Base-by-base conservation (phyloP, 2,329 filamentous ascomycete genomes). In the Xylariaceae sp. region DNA sequence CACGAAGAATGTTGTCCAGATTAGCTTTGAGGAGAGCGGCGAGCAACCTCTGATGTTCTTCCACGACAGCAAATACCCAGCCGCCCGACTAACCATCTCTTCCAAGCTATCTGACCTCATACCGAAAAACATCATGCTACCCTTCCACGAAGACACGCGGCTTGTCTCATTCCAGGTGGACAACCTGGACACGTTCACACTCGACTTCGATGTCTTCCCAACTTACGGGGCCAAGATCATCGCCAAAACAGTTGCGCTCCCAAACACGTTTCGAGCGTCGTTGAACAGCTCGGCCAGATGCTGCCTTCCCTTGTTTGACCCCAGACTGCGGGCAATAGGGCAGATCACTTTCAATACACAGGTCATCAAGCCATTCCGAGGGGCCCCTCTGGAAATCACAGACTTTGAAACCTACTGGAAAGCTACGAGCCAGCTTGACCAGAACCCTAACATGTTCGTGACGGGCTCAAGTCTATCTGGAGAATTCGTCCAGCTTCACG, bases 321-420 rank as follows among this genome's bases (percentile, higher is more conserved):
- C 90, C 4, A 79, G 92, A 15, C 73, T 97, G 34, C 80, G 90
- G 31, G 85, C 88, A 7, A 96, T 98, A 55, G 92, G 92, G 5
- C 86, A 94, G 55, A 87, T 97, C 50, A 88, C 81, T 48, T 98
- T 98, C 69, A 85, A 86, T 49, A 94, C 88, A 39, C 89, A 97
- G 59, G 88, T 97, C 17, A 94, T 98, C 60, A 96, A 95, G 57
- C 92, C 92, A 0, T 98, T 97, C 66, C 80, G 82, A 47, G 90
- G 92, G 6, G 84, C 88, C 44, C 88, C 92, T 3, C 70, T 98
- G 15, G 92, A 98, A 62, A 96, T 98, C 44, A 94, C 92, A 1
- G 89, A 97, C 57, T 98, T 97, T 54, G 92, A 94, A 47, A 97
- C 92, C 0, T 98, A 98, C 63, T 98, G 92, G 92, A 98, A 97